Conservation (phyloP, 164 flowering plant species). For the Pachysandra terminalis region DNA sequence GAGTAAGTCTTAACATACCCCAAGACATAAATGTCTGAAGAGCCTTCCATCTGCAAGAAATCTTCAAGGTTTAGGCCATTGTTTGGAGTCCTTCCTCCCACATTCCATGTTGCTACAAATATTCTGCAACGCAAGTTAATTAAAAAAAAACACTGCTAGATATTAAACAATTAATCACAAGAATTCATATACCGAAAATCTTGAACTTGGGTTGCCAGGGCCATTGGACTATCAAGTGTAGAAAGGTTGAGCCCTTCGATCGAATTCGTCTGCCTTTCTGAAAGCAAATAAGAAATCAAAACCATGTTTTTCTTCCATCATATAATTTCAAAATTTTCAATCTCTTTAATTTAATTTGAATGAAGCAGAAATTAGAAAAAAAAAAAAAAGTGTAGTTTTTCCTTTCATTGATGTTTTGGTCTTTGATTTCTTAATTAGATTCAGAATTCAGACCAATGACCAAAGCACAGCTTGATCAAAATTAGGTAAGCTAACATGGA, state of each 20-base stretch:
- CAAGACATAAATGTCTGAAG: slow-evolving; percentile 78
- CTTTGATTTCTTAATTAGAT: neutral
- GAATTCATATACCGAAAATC: slow-evolving; percentile 46
- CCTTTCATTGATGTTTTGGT: neutral
- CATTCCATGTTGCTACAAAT: slow-evolving; percentile 95
- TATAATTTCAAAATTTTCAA: neutral
- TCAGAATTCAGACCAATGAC: slow-evolving; percentile 1
- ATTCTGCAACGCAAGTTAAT: slow-evolving; percentile 39
- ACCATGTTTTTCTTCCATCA: slow-evolving; percentile 6
- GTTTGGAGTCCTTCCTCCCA: slow-evolving; percentile 81
- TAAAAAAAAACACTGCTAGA: neutral
- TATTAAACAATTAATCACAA: neutral
- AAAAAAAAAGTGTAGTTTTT: neutral
- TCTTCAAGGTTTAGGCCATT: slow-evolving; percentile 74
- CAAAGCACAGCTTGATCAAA: slow-evolving; percentile 1
- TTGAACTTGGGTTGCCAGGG: slow-evolving; percentile 37
- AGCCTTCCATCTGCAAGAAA: slow-evolving; percentile 72
- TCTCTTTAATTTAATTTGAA: neutral
- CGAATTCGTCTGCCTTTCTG: slow-evolving; percentile 59
- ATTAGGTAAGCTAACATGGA: slow-evolving; percentile 65
- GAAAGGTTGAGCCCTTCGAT: slow-evolving; percentile 61
- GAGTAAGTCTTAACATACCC: slow-evolving; percentile 46
- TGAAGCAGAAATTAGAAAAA: neutral
- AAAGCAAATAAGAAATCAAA: slow-evolving; percentile 17
- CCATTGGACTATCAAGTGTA: slow-evolving; percentile 46